Evolutionary conservation across 495 filamentous ascomycete species (phyloP).

Genomic region (Peziza echinospora): DNA sequence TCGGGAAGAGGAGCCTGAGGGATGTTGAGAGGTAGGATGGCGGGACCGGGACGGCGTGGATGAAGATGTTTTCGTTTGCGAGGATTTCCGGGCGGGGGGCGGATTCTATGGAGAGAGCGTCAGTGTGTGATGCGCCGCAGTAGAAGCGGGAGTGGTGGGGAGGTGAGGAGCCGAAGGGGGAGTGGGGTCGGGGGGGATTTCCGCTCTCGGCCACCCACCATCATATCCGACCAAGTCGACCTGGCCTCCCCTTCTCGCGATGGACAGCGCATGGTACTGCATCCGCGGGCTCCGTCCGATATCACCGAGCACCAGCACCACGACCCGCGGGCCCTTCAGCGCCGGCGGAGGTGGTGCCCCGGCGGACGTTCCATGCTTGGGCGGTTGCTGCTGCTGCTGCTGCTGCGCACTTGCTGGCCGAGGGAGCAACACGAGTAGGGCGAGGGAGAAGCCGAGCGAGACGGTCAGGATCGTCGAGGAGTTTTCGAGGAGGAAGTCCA

Average conservation of each 20-base stretch:
- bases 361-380: no score
- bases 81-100: constrained; percentile 51
- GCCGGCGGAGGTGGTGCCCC: not conserved
- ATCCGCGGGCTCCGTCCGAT: constrained; percentile 92
- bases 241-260: constrained; percentile 58
- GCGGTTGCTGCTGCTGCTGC: no score
- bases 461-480: not conserved
- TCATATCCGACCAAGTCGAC: constrained; percentile 78
- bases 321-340: constrained; percentile 4
- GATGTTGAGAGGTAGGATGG: constrained; percentile 42
- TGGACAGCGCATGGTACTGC: constrained; percentile 93
- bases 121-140: no score
- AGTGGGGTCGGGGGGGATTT: constrained; percentile 17
- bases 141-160: not conserved
- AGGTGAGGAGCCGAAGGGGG: not conserved
- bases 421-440: not conserved
- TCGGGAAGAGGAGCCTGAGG: constrained; percentile 52
- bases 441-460: not conserved
- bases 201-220: no score
- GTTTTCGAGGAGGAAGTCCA: not conserved
- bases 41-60: constrained; percentile 41
- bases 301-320: constrained; percentile 85
- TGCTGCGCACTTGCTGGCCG: not conserved
- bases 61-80: constrained; percentile 39
- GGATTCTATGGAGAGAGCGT: constrained; percentile 17